Evolutionary conservation across 768 basidiomycete genomes (phyloP).

Genomic region (Tulasnella sp.): DNA sequence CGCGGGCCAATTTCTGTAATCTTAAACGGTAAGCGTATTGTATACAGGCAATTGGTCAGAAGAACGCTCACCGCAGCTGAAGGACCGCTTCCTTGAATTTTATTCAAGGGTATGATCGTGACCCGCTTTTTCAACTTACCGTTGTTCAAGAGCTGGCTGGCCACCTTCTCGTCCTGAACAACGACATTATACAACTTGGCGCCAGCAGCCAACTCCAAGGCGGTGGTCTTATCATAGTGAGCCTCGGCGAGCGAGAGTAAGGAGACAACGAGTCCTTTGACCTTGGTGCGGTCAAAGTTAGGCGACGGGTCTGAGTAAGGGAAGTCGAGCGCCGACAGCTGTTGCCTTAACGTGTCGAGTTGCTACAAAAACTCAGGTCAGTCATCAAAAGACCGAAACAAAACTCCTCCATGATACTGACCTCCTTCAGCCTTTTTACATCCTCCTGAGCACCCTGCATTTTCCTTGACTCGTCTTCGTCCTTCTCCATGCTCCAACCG

Average conservation of each 20-base stretch:
- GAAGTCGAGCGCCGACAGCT: constrained; percentile 68
- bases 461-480: constrained; percentile 43
- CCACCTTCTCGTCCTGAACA: constrained; percentile 81
- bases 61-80: constrained; percentile 41
- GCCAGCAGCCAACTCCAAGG: constrained; percentile 87
- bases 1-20: constrained; percentile 62
- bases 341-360: constrained; percentile 55
- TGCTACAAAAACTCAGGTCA: constrained; percentile 34
- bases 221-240: constrained; percentile 72
- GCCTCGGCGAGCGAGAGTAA: constrained; percentile 63
- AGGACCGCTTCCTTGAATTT: constrained; percentile 59
- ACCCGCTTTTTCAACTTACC: constrained; percentile 75
- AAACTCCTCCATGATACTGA: constrained; percentile 24
- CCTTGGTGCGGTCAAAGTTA: constrained; percentile 71
- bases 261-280: constrained; percentile 87
- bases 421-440: constrained; percentile 54
- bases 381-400: not conserved
- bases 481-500: constrained; percentile 71
- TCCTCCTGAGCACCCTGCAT: constrained; percentile 43
- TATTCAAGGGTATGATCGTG: constrained; percentile 88
- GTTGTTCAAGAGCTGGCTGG: constrained; percentile 71
- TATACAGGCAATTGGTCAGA: not conserved
- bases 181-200: constrained; percentile 87
- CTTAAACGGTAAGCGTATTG: not conserved
- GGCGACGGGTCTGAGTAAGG: constrained; percentile 67